Conservation (phyloP, 345 rosid species). For the Anastatica hierochuntica region DNA sequence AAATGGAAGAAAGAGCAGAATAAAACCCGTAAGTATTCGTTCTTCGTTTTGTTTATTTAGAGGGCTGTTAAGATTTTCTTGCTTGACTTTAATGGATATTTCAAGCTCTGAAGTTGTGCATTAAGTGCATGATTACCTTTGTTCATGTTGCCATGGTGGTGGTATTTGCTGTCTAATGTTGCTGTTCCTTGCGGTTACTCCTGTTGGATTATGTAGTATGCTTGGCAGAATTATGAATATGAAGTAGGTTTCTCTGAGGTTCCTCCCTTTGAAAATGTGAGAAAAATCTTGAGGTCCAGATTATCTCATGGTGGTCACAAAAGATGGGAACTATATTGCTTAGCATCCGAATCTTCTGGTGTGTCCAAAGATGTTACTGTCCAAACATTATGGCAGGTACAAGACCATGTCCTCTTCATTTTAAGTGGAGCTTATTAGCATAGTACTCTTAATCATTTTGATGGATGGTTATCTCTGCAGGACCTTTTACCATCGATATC, state of each 20-base stretch:
- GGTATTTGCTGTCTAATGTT: no score
- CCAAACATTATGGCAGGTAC: slow-evolving; percentile 93
- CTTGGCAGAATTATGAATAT: slow-evolving; percentile 40
- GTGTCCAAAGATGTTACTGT: slow-evolving; percentile 41
- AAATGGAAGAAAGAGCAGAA: slow-evolving; percentile 37
- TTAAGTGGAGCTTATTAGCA: neutral
- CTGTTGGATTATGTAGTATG: slow-evolving; percentile 19
- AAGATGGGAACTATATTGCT: slow-evolving; percentile 49
- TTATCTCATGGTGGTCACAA: slow-evolving; percentile 32
- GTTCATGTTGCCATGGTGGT: neutral
- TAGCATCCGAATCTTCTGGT: slow-evolving; percentile 39
- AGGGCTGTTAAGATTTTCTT: neutral
- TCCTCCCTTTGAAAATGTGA: slow-evolving; percentile 27
- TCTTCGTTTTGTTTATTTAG: neutral
- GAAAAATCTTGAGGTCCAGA: slow-evolving; percentile 35
- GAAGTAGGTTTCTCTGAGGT: slow-evolving; percentile 34
- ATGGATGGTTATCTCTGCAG: slow-evolving; percentile 13
- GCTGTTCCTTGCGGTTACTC: slow-evolving; percentile 7
- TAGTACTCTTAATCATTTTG: neutral
- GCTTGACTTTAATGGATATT: neutral
- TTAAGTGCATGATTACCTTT: neutral
- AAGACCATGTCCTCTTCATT: slow-evolving; percentile 6
- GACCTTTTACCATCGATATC: slow-evolving; percentile 49
- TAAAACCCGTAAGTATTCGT: slow-evolving; percentile 39
- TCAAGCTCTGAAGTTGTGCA: neutral